Conservation (phyloP, 495 filamentous ascomycete genomes). For the Amniculicola lignicola region DNA sequence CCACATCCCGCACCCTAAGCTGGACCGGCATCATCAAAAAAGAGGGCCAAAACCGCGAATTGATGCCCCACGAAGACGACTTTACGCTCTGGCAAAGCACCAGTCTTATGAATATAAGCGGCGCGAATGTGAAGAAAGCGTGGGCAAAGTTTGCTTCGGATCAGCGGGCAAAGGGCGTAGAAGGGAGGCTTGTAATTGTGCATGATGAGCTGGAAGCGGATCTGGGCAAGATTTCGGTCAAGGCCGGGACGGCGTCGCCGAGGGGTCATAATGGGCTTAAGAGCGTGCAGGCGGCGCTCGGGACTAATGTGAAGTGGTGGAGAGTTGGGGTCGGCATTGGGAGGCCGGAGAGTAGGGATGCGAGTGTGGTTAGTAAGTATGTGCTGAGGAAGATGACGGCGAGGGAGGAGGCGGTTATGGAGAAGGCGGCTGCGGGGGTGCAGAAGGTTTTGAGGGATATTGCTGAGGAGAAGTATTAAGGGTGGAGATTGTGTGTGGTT, state of each 20-base stretch:
- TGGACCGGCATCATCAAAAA: neutral
- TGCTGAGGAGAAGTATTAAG: slow-evolving; percentile 35
- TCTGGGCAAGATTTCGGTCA: slow-evolving; percentile 63
- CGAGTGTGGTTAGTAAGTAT: slow-evolving; percentile 58
- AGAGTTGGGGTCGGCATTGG: slow-evolving; percentile 72
- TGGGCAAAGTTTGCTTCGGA: slow-evolving; percentile 29
- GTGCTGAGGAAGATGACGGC: slow-evolving; percentile 62
- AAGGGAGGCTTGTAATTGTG: slow-evolving; percentile 62
- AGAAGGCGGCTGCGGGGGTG: slow-evolving; percentile 50
- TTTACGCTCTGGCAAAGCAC: slow-evolving; percentile 68
- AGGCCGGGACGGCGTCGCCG: slow-evolving; percentile 52
- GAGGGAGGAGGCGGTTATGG: slow-evolving; percentile 51
- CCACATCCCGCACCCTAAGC: neutral
- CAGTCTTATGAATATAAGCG: slow-evolving; percentile 67
- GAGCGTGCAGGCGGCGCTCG: slow-evolving; percentile 55
- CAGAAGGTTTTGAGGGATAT: slow-evolving; percentile 51
- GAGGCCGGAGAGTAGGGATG: slow-evolving; percentile 58
- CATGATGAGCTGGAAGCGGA: slow-evolving; percentile 79
- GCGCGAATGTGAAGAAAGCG: slow-evolving; percentile 35
- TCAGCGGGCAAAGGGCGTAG: slow-evolving; percentile 13
- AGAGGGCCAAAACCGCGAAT: neutral
- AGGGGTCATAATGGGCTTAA: slow-evolving; percentile 80
- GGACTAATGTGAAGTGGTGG: slow-evolving; percentile 44
- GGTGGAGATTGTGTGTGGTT: no score
- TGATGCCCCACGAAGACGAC: slow-evolving; percentile 35